Conservation (phyloP, 2,329 filamentous ascomycete genomes). For the Trichoderma oligosporum region DNA sequence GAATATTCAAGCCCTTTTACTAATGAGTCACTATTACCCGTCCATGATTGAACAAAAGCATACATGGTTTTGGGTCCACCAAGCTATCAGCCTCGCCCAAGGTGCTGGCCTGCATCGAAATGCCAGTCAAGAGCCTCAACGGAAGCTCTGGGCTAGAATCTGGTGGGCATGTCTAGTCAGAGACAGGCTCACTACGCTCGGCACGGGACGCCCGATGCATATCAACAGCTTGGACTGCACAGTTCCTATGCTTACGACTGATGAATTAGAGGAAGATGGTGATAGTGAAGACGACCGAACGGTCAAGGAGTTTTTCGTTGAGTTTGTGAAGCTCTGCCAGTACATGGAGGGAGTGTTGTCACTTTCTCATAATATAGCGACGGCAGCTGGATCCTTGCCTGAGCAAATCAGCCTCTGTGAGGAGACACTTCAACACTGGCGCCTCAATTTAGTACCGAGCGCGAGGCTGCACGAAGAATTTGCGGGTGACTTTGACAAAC, state of each 20-base stretch:
- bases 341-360: slow-evolving; percentile 24
- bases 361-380: slow-evolving; percentile 9
- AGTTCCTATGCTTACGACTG: slow-evolving; percentile 19
- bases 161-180: slow-evolving; percentile 25
- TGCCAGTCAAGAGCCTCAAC: slow-evolving; percentile 16
- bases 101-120: slow-evolving; percentile 22
- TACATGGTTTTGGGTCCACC: slow-evolving; percentile 25
- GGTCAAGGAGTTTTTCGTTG: slow-evolving; percentile 23
- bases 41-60: slow-evolving; percentile 25
- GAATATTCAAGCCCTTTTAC: slow-evolving; percentile 22
- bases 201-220: slow-evolving; percentile 24
- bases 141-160: slow-evolving; percentile 22
- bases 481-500: not conserved
- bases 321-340: slow-evolving; percentile 24
- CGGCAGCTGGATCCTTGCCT: not conserved
- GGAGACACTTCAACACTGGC: slow-evolving; percentile 17
- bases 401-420: slow-evolving; percentile 22
- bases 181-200: slow-evolving; percentile 23
- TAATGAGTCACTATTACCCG: slow-evolving; percentile 25
- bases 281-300: slow-evolving; percentile 21
- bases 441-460: not conserved
- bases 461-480: not conserved
- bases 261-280: slow-evolving; percentile 22
- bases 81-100: slow-evolving; percentile 24
- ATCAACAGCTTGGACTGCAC: slow-evolving; percentile 25